Percentiles rank a stretch among this genome's conserved stretches.
phyloP scores from a whole-genome alignment of 768 basidiomycete species.

The Russula foetens region DNA sequence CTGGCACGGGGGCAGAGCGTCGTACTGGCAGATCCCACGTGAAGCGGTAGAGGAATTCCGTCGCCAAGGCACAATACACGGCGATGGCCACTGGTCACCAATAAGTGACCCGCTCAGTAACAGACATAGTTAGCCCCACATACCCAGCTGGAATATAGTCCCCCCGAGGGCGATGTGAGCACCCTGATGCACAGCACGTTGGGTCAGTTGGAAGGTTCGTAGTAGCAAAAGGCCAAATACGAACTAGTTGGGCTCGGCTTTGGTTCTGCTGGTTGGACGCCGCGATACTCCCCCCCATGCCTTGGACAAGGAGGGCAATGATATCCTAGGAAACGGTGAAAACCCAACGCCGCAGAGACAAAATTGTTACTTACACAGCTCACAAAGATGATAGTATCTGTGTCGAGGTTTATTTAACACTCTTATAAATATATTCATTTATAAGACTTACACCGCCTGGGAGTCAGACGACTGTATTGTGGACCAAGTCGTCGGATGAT shows the following conservation, averaged over 20 bases:
- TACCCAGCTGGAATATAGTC: conserved; percentile 16
- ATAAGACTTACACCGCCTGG: conserved; percentile 12
- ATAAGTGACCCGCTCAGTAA: background rate
- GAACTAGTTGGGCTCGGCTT: background rate
- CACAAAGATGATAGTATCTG: conserved; percentile 13
- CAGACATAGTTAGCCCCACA: background rate
- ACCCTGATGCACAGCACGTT: background rate
- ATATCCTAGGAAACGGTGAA: conserved; percentile 12
- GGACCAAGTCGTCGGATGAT: conserved; percentile 13
- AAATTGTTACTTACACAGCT: conserved; percentile 5
- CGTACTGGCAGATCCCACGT: background rate
- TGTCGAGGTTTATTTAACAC: background rate
- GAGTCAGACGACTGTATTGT: conserved; percentile 16
- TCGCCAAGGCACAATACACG: conserved; percentile 5
- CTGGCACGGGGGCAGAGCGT: background rate
- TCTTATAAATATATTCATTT: no score
- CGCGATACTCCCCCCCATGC: conserved; percentile 11
- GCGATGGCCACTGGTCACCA: conserved; percentile 5
- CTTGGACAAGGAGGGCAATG: conserved; percentile 12
- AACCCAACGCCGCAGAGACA: background rate
- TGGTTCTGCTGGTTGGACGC: background rate
- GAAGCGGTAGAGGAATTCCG: conserved; percentile 11
- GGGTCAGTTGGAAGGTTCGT: background rate
- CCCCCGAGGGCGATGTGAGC: conserved; percentile 14
- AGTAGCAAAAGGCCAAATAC: background rate